Percentiles rank a stretch among this genome's conserved stretches.
These are phyloP conservation scores for Tulasnella sp. DNA, from an alignment of 768 basidiomycete genomes.

Conservation along the genomic window DNA sequence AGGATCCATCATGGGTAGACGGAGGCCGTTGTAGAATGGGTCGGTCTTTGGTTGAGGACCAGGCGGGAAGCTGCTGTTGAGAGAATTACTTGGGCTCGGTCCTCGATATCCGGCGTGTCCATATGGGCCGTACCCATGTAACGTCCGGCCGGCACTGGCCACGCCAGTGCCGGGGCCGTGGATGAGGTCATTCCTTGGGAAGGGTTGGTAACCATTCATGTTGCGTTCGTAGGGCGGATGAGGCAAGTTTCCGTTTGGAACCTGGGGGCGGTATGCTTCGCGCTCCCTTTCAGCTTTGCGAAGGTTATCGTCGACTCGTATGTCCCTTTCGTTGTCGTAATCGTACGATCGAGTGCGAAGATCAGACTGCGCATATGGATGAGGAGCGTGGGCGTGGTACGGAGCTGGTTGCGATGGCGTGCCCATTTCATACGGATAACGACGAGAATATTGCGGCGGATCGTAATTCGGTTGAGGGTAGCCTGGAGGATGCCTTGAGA, in stretches of 20 bases:
- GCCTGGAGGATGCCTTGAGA: slow-evolving; percentile 21
- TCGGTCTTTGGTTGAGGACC: not conserved
- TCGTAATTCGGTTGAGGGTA: slow-evolving; percentile 15
- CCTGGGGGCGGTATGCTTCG: not conserved
- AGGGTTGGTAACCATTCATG: not conserved
- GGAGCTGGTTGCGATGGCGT: slow-evolving; percentile 4
- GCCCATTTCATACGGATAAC: not conserved
- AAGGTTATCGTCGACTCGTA: not conserved
- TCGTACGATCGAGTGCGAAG: slow-evolving; percentile 15
- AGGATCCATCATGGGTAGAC: not conserved
- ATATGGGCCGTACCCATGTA: not conserved
- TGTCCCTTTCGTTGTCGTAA: slow-evolving; percentile 3
- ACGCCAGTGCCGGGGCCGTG: slow-evolving; percentile 11
- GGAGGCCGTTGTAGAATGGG: not conserved
- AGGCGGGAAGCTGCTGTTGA: slow-evolving; percentile 1
- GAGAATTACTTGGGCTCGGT: not conserved
- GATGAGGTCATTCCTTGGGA: not conserved
- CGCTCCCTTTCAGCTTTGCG: slow-evolving; percentile 12
- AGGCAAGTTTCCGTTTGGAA: not conserved
- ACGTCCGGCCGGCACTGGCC: slow-evolving; percentile 6
- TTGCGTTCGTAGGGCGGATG: not conserved
- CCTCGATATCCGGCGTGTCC: slow-evolving; percentile 9
- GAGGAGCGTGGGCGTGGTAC: slow-evolving; percentile 11
- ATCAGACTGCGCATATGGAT: slow-evolving; percentile 23
- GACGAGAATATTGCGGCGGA: slow-evolving; percentile 2